Percentiles rank a stretch among this genome's conserved stretches.
phyloP scores from a whole-genome alignment of 176 grass and related monocot species.

The Aegilops speltoides region DNA sequence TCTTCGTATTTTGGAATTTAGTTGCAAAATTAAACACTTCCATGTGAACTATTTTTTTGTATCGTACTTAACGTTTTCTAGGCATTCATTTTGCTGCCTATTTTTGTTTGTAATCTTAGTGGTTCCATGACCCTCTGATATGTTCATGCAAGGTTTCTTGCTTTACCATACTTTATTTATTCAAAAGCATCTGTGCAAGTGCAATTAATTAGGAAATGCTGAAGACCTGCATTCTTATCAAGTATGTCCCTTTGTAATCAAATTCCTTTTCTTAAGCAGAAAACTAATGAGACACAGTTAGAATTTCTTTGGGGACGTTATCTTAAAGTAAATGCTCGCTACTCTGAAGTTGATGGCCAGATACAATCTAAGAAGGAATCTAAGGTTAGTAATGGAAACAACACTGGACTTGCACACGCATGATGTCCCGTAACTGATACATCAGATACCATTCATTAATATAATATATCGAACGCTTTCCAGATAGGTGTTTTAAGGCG shows the following conservation, averaged over 20 bases:
- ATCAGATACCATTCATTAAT: conserved; percentile 15
- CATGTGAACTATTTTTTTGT: conserved; percentile 10
- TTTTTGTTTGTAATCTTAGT: conserved; percentile 32
- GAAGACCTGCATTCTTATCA: conserved; percentile 13
- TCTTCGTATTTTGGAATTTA: conserved; percentile 22
- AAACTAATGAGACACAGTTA: conserved; percentile 71
- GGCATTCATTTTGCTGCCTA: not conserved
- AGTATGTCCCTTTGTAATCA: conserved; percentile 1
- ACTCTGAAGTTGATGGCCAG: conserved; percentile 75
- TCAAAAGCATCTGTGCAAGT: conserved; percentile 5
- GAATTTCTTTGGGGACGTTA: conserved; percentile 69
- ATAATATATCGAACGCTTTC: conserved; percentile 34
- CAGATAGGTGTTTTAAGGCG: conserved; percentile 66
- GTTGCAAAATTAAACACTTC: not conserved
- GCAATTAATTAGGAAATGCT: not conserved
- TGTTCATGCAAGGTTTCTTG: not conserved
- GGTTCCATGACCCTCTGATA: not conserved
- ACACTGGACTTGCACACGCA: conserved; percentile 15
- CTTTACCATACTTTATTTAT: conserved; percentile 6
- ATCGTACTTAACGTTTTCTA: not conserved
- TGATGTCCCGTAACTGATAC: conserved; percentile 1
- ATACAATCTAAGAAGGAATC: conserved; percentile 67
- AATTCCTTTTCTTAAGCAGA: conserved; percentile 53
- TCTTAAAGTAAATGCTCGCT: conserved; percentile 54
- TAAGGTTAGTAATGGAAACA: conserved; percentile 52